Evolutionary conservation across 163 green algal genomes (phyloP).

Genomic region (Volvox carteri): DNA sequence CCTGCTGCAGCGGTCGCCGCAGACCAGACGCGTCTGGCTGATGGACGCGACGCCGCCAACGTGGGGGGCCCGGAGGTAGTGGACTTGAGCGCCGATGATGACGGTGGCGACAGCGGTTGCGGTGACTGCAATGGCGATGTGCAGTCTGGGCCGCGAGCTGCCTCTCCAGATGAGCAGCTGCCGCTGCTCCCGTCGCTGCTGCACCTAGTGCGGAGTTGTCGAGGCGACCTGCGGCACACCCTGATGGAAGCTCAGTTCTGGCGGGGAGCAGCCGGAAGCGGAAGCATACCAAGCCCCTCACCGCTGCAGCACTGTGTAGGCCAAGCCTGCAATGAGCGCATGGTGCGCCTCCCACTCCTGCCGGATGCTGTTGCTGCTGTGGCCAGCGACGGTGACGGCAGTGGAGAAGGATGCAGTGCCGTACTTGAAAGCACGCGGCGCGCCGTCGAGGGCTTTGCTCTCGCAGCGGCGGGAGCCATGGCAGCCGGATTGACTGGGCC

Average conservation of each 20-base stretch:
- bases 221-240: constrained; percentile 29
- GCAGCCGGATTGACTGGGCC: background rate
- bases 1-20: too few relatives aligned
- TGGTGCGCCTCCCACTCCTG: background rate
- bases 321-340: background rate
- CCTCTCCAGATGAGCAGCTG: background rate
- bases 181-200: constrained; percentile 19
- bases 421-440: background rate
- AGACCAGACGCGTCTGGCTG: too few relatives aligned
- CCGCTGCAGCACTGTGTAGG: background rate
- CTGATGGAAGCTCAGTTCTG: constrained; percentile 54
- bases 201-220: background rate
- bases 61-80: too few relatives aligned
- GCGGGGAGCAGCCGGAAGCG: background rate
- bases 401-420: background rate
- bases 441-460: background rate
- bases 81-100: constrained; percentile 3
- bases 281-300: too few relatives aligned
- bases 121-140: background rate
- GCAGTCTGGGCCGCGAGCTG: background rate
- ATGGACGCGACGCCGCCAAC: too few relatives aligned
- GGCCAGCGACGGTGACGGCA: background rate
- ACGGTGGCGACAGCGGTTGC: background rate
- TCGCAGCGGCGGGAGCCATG: background rate
- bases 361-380: background rate